phyloP scores from a whole-genome alignment of 73 alveolate species.

The Paramecium biaurelia region DNA sequence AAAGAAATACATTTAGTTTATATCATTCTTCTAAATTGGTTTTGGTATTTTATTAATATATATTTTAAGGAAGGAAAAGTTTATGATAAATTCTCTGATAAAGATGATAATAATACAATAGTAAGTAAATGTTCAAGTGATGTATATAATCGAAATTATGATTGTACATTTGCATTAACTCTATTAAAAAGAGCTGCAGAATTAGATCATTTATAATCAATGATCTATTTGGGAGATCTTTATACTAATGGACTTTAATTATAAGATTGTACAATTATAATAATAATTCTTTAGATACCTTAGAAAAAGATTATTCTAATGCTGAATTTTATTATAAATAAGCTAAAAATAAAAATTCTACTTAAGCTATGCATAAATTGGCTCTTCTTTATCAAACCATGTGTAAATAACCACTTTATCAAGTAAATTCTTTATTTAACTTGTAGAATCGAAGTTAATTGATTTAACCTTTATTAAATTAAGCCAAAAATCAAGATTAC shows the following conservation, averaged over 20 bases:
- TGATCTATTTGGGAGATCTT: background rate
- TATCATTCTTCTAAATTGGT: background rate
- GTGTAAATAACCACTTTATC: background rate
- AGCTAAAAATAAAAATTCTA: background rate
- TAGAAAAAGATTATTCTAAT: background rate
- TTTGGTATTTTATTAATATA: background rate
- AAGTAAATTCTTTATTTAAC: background rate
- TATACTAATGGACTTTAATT: background rate
- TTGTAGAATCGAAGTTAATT: background rate
- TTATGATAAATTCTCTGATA: background rate
- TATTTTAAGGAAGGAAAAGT: background rate
- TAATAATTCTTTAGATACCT: background rate
- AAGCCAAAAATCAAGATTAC: conserved; percentile 39
- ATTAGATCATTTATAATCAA: background rate
- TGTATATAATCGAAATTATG: background rate
- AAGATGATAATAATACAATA: background rate
- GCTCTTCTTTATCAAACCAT: background rate
- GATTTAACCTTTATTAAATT: background rate
- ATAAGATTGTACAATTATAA: background rate
- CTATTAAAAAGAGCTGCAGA: conserved; percentile 14
- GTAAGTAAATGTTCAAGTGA: background rate
- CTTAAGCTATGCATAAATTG: conserved; percentile 17
- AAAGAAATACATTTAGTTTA: background rate
- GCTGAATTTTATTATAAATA: background rate
- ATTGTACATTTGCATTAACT: background rate